These are phyloP conservation scores for Saccharomycopsis fodiens DNA, from an alignment of 805 yeast species.

Conservation along the genomic window DNA sequence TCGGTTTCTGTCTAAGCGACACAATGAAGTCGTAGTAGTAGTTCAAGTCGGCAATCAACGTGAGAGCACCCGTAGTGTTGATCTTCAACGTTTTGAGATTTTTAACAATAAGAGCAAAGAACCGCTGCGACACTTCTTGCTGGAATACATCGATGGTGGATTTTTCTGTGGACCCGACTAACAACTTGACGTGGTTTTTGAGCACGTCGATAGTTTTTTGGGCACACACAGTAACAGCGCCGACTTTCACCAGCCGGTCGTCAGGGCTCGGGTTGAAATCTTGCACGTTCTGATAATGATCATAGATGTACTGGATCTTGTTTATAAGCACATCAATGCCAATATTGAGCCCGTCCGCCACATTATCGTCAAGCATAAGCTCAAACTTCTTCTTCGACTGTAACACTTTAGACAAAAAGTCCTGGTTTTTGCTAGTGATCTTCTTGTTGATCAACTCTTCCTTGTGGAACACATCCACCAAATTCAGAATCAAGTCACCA, in stretches of 20 bases:
- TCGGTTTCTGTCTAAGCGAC: constrained; percentile 52
- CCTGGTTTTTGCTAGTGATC: constrained; percentile 62
- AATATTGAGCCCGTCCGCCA: constrained; percentile 88
- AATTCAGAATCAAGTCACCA: constrained; percentile 88
- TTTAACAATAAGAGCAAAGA: constrained; percentile 69
- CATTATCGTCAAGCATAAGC: constrained; percentile 72
- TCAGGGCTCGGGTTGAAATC: constrained; percentile 50
- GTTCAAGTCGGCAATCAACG: constrained; percentile 75
- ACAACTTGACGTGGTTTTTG: constrained; percentile 60
- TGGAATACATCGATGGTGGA: constrained; percentile 86
- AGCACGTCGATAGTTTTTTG: constrained; percentile 51
- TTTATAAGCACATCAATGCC: constrained; percentile 84
- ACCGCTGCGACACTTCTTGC: constrained; percentile 86
- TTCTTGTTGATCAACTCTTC: constrained; percentile 57
- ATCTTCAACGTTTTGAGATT: constrained; percentile 66
- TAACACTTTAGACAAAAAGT: constrained; percentile 70
- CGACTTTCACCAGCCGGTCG: constrained; percentile 16
- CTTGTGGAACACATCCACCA: constrained; percentile 84
- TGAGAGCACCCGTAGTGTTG: constrained; percentile 76
- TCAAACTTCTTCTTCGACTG: constrained; percentile 79
- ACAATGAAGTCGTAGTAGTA: constrained; percentile 67
- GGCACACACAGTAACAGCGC: constrained; percentile 37
- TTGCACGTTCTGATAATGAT: constrained; percentile 46
- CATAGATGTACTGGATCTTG: constrained; percentile 61
- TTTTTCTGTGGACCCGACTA: constrained; percentile 80